Base-by-base conservation (phyloP, 2,329 filamentous ascomycete species). In the Trichoderma arundinaceum region DNA sequence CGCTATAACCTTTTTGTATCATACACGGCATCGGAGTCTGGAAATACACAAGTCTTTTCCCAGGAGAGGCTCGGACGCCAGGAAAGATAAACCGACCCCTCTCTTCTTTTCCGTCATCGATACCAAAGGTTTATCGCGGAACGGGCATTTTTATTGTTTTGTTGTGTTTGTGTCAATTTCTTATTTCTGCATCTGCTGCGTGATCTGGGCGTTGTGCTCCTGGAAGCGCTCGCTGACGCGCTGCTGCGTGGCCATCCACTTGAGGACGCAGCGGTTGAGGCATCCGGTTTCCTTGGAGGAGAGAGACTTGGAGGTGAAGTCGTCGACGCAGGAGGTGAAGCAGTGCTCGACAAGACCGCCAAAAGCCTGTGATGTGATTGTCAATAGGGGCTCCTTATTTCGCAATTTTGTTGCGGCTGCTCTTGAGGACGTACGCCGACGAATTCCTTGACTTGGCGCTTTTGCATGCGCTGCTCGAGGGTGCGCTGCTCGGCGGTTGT, bases 381-480 rank as follows among this genome's bases (percentile, higher is more conserved):
- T 51, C 59, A 61, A 54, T 64, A 33, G 15, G 3, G 9, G 15
- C 22, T 39, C 43, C 22, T 52, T 32, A 15, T 52, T 28, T 4
- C 2, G 22, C 22, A 28, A 28, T 19, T 9, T 7, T 1, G 49
- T 28, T 0, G 66, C 54, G 67, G 38, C 58, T 22, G 7, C 5
- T 59, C 59, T 60, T 53, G 67, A 65, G 43, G 65, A 84, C 92
- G 73, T 86, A 98, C 95, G 74, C 88, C 91, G 90, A 98, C 97
- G 78, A 99, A 98, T 78, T 98, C 94, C 83, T 97, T 97, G 86
- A 99, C 92, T 82, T 99, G 95, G 82, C 95, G 96, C 82, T 92
- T 91, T 84, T 98, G 93, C 88, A 99, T 94, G 80, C 95, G 92
- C 82, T 88, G 82, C 81, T 96, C 90, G 77, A 99, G 91, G 85